phyloP scores from a whole-genome alignment of 2,329 filamentous ascomycete genomes.

The Aspergillus fructus region DNA sequence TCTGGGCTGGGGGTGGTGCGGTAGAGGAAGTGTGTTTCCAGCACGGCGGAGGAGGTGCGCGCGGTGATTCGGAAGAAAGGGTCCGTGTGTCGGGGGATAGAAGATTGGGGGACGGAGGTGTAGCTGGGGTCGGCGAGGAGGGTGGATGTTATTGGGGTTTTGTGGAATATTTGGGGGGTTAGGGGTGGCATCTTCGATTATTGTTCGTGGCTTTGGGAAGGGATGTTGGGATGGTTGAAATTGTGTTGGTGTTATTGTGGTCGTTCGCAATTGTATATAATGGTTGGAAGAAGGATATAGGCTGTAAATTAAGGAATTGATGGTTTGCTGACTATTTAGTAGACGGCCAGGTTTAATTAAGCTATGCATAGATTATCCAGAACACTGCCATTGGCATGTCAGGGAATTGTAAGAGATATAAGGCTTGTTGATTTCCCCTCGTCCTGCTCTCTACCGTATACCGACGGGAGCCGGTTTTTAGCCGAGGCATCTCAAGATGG shows the following conservation, averaged over 20 bases:
- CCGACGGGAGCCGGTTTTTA: background rate
- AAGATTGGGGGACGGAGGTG: background rate
- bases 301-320: too few species aligned
- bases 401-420: background rate
- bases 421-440: background rate
- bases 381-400: too few species aligned
- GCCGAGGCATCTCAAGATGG: background rate
- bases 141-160: background rate
- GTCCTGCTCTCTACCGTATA: background rate
- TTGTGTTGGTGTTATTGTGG: too few species aligned
- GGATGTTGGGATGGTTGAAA: background rate
- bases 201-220: too few species aligned
- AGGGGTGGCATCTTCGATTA: background rate
- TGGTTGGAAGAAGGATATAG: too few species aligned
- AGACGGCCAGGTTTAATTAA: too few species aligned
- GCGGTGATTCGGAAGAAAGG: conserved; percentile 3
- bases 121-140: background rate
- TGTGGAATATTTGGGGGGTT: background rate
- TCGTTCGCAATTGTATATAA: too few species aligned
- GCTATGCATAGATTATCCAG: too few species aligned
- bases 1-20: background rate
- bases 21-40: background rate
- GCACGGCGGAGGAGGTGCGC: background rate
- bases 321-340: too few species aligned
- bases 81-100: background rate